Base-by-base conservation (phyloP, 352 stramenopile genomes). In the Phytophthora uliginosa region DNA sequence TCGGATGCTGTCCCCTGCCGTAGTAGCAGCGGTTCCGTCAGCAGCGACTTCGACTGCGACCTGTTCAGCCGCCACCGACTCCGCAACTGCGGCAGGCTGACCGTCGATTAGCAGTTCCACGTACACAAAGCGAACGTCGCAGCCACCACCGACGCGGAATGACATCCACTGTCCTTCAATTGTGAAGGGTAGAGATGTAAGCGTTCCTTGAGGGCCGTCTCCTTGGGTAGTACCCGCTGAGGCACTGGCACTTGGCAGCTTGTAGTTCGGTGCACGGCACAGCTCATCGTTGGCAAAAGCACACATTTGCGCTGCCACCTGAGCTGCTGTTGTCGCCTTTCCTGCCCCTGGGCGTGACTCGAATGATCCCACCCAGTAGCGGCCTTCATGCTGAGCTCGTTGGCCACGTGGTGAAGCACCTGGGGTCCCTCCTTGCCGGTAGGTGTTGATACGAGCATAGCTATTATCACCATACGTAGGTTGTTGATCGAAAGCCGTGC, bases 381-480 rank as follows among this genome's bases (percentile, higher is more conserved):
- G 83, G 1, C 95, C 96, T 77, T 95, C 78, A 28, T 96, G 80
- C 6, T 86, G 62, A 0, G 75, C 85, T 20, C 73, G 86, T 76
- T 86, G 72, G 22, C 78, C 86, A 50, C 74, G 62, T 0, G 72
- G 66, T 17, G 90, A 84, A 18, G 74, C 60, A 3, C 63, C 73
- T 45, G 72, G 24, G n/a, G 28, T 55, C 9, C 45, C 22, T 3
- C 8, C 56, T 20, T 60, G 66, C 4, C 67, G 59, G 63, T 98
- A 98, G 3, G 69, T 76, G 38, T 94, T 83, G 31, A 95, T 81
- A 47, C 95, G 92, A 24, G 84, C 80, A 62, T 96, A 95, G 28
- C 84, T 84, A 79, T 99, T 99, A 74, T 99, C 97, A 1, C 97
- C 98, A 72, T 91, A 99, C 7, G 97, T 99, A 1, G 98, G 97